These are phyloP conservation scores for Yarrowia yakushimensis DNA, from an alignment of 805 yeast genomes.

Conservation along the genomic window DNA sequence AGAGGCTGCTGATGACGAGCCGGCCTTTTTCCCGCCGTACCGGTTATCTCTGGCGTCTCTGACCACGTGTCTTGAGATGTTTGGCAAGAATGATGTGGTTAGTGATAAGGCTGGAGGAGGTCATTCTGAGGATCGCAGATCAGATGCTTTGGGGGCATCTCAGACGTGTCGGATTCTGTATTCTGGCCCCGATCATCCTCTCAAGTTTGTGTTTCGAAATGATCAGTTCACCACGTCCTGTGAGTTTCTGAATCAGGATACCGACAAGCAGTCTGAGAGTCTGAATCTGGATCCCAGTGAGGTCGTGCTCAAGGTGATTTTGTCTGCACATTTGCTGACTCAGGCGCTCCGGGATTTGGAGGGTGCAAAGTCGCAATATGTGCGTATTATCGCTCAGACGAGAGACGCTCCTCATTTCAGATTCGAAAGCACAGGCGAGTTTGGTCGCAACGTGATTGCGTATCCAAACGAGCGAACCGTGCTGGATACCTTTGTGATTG, in stretches of 20 bases:
- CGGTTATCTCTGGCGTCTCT: slow-evolving; percentile 30
- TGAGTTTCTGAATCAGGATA: slow-evolving; percentile 49
- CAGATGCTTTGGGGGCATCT: slow-evolving; percentile 13
- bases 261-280: slow-evolving; percentile 34
- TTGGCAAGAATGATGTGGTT: slow-evolving; percentile 23
- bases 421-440: slow-evolving; percentile 66
- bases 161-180: slow-evolving; percentile 44
- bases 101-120: background rate
- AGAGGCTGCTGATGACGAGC: background rate
- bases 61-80: slow-evolving; percentile 34
- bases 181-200: slow-evolving; percentile 50
- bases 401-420: slow-evolving; percentile 42
- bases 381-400: slow-evolving; percentile 41
- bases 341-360: slow-evolving; percentile 55
- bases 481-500: slow-evolving; percentile 54
- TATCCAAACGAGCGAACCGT: slow-evolving; percentile 62
- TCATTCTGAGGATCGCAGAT: background rate
- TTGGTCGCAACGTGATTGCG: slow-evolving; percentile 64
- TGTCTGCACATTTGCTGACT: slow-evolving; percentile 51
- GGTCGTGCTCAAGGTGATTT: slow-evolving; percentile 49
- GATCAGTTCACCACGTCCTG: slow-evolving; percentile 55
- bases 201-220: slow-evolving; percentile 52
- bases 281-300: slow-evolving; percentile 45
- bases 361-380: slow-evolving; percentile 51
- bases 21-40: slow-evolving; percentile 21